Evolutionary conservation across 2,329 filamentous ascomycete species (phyloP).

Genomic region (Thelonectria rubi): DNA sequence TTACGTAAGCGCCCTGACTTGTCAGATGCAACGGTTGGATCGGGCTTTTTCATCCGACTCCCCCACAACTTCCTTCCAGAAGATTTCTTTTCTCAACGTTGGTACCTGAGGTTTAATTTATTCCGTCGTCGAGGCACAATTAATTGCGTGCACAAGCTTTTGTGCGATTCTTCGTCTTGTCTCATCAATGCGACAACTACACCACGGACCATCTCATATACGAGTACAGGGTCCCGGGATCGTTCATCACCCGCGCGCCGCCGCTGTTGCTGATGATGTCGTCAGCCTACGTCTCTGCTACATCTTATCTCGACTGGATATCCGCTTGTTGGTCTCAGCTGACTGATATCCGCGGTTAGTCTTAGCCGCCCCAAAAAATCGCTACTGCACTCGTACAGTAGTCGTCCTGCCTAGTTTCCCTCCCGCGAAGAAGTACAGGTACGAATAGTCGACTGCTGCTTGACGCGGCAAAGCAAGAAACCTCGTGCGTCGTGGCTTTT

Average conservation of each 20-base stretch:
- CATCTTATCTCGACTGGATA: neutral
- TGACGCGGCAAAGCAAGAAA: constrained; percentile 12
- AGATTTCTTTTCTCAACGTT: constrained; percentile 1
- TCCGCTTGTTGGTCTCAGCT: neutral
- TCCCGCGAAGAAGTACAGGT: neutral
- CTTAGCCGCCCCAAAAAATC: neutral
- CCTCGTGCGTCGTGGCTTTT: neutral
- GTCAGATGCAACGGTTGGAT: neutral
- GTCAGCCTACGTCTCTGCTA: too few relatives aligned
- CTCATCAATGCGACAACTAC: constrained; percentile 7
- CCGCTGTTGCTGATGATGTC: too few relatives aligned
- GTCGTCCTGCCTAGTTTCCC: constrained; percentile 8
- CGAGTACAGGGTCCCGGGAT: neutral
- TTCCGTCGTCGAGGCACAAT: too few relatives aligned
- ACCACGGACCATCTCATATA: neutral
- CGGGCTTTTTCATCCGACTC: neutral
- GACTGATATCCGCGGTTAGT: neutral
- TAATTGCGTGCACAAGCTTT: neutral
- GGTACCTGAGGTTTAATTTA: too few relatives aligned
- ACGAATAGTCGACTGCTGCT: neutral
- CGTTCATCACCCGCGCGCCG: neutral
- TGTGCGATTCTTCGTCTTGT: constrained; percentile 1
- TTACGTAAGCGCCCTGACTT: too few relatives aligned
- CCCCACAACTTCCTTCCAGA: neutral
- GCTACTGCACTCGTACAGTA: neutral